These are phyloP conservation scores for Fusarium duplospermum DNA, from an alignment of 2,329 filamentous ascomycete species.

Conservation along the genomic window DNA sequence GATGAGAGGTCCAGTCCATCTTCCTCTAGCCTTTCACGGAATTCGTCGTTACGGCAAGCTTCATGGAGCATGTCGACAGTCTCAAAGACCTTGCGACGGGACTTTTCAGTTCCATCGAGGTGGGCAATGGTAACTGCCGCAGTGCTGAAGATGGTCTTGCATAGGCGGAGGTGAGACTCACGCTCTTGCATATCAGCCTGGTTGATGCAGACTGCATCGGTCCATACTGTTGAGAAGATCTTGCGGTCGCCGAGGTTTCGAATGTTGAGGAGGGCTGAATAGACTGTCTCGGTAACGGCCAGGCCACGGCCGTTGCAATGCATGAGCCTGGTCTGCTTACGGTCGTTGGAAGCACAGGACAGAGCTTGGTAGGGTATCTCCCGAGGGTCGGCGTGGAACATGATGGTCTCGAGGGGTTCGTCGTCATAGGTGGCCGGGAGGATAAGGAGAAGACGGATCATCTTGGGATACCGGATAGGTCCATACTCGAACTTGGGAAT, in stretches of 20 bases:
- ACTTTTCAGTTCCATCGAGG: constrained; percentile 8
- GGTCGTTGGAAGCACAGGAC: constrained; percentile 11
- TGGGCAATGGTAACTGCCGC: constrained; percentile 10
- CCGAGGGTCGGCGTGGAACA: constrained; percentile 11
- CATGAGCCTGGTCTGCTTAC: constrained; percentile 12
- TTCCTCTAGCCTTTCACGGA: constrained; percentile 3
- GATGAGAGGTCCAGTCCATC: constrained; percentile 9
- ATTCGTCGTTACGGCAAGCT: constrained; percentile 10
- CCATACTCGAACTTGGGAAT: constrained; percentile 14
- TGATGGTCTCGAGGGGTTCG: constrained; percentile 12
- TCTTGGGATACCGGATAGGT: constrained; percentile 9
- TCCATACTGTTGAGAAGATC: constrained; percentile 12
- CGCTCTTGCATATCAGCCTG: constrained; percentile 7
- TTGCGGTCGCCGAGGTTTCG: constrained; percentile 12
- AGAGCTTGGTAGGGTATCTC: constrained; percentile 9
- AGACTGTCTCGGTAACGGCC: constrained; percentile 4
- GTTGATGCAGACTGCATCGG: constrained; percentile 9
- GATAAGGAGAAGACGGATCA: constrained; percentile 11
- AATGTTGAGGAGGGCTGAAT: constrained; percentile 10
- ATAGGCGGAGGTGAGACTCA: constrained; percentile 9
- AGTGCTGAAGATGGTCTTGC: constrained; percentile 10
- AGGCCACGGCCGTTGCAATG: constrained; percentile 12
- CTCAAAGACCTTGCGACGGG: constrained; percentile 14
- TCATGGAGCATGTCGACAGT: constrained; percentile 12
- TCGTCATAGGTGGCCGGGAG: constrained; percentile 5